Evolutionary conservation across 1,284 basidiomycete genomes (phyloP), one percentile per base, ranked within the genome.

Genomic region (Austroboletus novae-zelandiae): DNA sequence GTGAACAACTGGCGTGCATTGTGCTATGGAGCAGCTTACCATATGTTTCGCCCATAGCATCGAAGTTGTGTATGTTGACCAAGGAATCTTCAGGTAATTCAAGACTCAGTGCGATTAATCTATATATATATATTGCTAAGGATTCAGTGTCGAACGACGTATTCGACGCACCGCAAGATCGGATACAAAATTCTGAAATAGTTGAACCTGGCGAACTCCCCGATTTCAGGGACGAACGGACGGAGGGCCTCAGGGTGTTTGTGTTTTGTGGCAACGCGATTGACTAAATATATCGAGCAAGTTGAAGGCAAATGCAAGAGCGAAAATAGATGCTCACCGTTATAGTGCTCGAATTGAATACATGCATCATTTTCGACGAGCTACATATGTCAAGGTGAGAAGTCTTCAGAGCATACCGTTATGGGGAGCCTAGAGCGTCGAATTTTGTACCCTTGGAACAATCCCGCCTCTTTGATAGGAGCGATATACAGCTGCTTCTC

Each of bases 361-460:
- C 62, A 72, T 18, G 84, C 77, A 7, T 82, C 82, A 15, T 71
- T 71, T 42, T 75, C 74, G 47, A 84, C 77, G 31, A 78, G 75
- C 81, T 82, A 37, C 20, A 6, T 17, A 18, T 23, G 20, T 23
- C 35, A 13, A 9, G 35, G 17, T 45, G 27, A 30, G 10, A 25
- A 3, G 9, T 23, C 20, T 3, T 23, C 20, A 23, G 20, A 23
- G 2, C 20, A 23, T 23, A 23, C 20, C 3, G 5, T 23, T 23
- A 23, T 23, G 10, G 0, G 40, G 5, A 25, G 5, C 47, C 35
- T 54, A 83, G 79, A 80, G 48, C 76, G 71, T 4, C 75, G 72
- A 9, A 68, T 67, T 57, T 85, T 85, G 57, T 85, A 86, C 4
- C 83, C 84, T 57, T 80, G 73, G 52, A 75, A 83, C 1, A 79